phyloP scores from a whole-genome alignment of 768 basidiomycete species.

The Tylopilus sp. region DNA sequence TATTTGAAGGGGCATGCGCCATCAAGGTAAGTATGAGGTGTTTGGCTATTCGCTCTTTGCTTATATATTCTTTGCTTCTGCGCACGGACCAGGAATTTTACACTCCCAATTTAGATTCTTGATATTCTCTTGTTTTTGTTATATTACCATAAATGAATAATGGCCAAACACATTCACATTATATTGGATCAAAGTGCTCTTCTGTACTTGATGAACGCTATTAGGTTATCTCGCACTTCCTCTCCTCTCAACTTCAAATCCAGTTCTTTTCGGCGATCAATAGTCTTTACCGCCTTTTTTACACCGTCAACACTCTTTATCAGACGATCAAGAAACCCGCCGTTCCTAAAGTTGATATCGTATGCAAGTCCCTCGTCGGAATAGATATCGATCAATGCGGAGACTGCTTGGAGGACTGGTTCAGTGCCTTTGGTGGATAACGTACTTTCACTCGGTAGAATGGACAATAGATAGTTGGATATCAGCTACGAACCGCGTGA shows the following conservation, averaged over 20 bases:
- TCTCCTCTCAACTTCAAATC: constrained; percentile 69
- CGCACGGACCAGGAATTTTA: constrained; percentile 28
- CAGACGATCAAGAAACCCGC: constrained; percentile 53
- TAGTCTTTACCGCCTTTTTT: constrained; percentile 56
- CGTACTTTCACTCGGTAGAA: constrained; percentile 44
- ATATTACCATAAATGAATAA: no score
- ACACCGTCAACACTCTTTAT: constrained; percentile 58
- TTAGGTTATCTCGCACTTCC: constrained; percentile 71
- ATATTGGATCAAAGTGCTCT: constrained; percentile 29
- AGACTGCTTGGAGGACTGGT: constrained; percentile 70
- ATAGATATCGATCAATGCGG: constrained; percentile 89
- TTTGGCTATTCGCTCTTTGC: background rate
- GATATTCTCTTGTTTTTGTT: background rate
- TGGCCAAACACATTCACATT: no score
- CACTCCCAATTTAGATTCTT: background rate
- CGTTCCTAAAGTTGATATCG: constrained; percentile 76
- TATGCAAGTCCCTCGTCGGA: constrained; percentile 82
- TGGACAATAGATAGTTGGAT: constrained; percentile 60
- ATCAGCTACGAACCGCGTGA: constrained; percentile 45
- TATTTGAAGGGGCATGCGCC: constrained; percentile 2
- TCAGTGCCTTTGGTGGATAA: constrained; percentile 53
- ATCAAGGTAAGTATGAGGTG: constrained; percentile 38
- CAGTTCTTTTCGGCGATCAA: constrained; percentile 62
- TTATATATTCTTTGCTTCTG: constrained; percentile 28
- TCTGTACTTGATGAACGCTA: constrained; percentile 74